Evolutionary conservation across 768 basidiomycete genomes (phyloP).

Genomic region (Lentinus brumalis): DNA sequence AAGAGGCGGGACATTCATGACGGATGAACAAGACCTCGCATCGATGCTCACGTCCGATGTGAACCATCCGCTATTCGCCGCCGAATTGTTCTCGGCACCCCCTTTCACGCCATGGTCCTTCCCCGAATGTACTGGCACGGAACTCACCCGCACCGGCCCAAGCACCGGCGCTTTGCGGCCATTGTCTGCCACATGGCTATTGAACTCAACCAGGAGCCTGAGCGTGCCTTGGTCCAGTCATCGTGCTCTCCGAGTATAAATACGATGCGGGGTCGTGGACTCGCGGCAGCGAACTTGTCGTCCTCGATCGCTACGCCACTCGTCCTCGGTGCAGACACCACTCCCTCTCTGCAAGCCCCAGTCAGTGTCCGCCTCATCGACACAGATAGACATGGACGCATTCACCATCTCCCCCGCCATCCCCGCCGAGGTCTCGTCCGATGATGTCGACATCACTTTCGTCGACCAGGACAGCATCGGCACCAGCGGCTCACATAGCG

Average conservation of each 20-base stretch:
- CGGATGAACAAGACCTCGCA: too few relatives aligned
- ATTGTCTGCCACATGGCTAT: not conserved
- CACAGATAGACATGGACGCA: conserved; percentile 14
- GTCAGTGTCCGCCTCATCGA: not conserved
- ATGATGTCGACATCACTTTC: not conserved
- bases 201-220: not conserved
- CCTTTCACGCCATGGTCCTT: not conserved
- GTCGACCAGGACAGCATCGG: conserved; percentile 2
- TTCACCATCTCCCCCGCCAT: conserved; percentile 18
- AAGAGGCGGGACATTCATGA: too few relatives aligned
- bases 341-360: not conserved
- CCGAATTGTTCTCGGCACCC: too few relatives aligned
- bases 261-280: not conserved
- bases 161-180: not conserved
- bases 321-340: not conserved
- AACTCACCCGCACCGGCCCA: not conserved
- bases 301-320: not conserved
- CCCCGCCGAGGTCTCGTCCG: conserved; percentile 7
- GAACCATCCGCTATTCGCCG: too few relatives aligned
- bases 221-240: not conserved
- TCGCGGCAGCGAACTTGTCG: not conserved
- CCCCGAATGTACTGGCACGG: not conserved
- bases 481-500: conserved; percentile 1
- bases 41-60: too few relatives aligned
- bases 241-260: not conserved